Evolutionary conservation across 208 protist species (phyloP), one percentile per base, ranked within the genome.

Genomic region (Leptomonas seymouri): DNA sequence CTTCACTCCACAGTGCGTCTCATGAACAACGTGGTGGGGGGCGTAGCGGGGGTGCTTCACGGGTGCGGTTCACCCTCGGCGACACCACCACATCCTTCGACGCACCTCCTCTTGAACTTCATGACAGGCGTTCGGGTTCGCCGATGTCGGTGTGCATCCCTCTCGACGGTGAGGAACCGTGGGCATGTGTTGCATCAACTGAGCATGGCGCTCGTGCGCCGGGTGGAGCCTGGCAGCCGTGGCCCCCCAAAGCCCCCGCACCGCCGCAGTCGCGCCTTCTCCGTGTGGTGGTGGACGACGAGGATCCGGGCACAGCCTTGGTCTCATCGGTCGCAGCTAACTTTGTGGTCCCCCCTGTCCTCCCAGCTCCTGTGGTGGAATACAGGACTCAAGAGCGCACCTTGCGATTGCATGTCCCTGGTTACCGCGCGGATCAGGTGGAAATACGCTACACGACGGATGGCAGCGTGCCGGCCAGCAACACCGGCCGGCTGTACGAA

Each of bases 371-470:
- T 15, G 53, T 66, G 23, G 69, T 83, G 34, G 67, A 68, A 28
- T 74, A 67, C 51, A 63, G 53, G 25, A 41, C 64, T 39, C 30
- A 59, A 30, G 66, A 59, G 18, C 60, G 45, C 23, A 73, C 60
- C 2, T 28, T 84, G 55, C 67, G 41, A 20, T 44, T 84, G 23
- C 65, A 71, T 16, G 64, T 72, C 14, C 59, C 61, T 14, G 60
- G 55, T 6, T 53, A 55, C 49, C 58, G 36, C 14, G 23, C 73
- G 1, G 60, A 67, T 16, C 65, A 73, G 66, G 63, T 70, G 0
- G 76, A 81, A 34, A 71, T 85, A 15, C 74, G 67, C 56, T 89
- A 89, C 75, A 86, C 84, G 18, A 41, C 84, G 0, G 75, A 89
- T 67, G 84, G 84, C 36, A 81, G 31, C 41, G 56, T 66, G 18